phyloP scores from a whole-genome alignment of 1,139 yeast species.

The Protomyces inundatus region DNA sequence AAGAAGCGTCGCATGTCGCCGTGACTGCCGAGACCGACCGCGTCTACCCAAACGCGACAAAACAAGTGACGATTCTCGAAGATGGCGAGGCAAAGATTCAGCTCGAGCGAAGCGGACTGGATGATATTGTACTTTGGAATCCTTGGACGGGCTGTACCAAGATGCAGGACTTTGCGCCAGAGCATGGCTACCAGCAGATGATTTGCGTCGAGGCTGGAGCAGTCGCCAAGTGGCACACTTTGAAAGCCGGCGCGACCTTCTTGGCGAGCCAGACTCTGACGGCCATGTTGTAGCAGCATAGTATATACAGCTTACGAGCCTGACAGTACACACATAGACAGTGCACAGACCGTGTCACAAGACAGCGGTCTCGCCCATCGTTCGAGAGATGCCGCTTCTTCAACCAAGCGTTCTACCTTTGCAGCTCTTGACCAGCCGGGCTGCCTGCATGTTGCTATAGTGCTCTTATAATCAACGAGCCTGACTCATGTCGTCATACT shows the following conservation, averaged over 20 bases:
- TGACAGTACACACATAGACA: no score
- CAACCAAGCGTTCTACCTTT: background rate
- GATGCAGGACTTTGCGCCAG: conserved; percentile 85
- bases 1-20: background rate
- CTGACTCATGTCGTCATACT: no score
- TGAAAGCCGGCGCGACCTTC: conserved; percentile 71
- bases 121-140: conserved; percentile 78
- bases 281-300: conserved; percentile 25
- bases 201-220: conserved; percentile 92
- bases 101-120: conserved; percentile 1
- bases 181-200: conserved; percentile 75
- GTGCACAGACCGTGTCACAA: background rate
- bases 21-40: conserved; percentile 21
- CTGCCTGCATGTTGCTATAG: no score
- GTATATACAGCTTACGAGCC: no score
- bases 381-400: background rate
- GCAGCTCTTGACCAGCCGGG: no score
- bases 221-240: conserved; percentile 59
- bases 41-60: conserved; percentile 12
- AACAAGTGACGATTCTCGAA: conserved; percentile 2
- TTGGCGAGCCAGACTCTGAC: conserved; percentile 54
- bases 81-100: conserved; percentile 4
- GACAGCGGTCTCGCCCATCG: background rate
- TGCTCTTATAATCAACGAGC: no score
- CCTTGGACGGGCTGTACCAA: conserved; percentile 82